Evolutionary conservation across 2,329 filamentous ascomycete genomes (phyloP).

Genomic region (Rasamsonia emersonii): DNA sequence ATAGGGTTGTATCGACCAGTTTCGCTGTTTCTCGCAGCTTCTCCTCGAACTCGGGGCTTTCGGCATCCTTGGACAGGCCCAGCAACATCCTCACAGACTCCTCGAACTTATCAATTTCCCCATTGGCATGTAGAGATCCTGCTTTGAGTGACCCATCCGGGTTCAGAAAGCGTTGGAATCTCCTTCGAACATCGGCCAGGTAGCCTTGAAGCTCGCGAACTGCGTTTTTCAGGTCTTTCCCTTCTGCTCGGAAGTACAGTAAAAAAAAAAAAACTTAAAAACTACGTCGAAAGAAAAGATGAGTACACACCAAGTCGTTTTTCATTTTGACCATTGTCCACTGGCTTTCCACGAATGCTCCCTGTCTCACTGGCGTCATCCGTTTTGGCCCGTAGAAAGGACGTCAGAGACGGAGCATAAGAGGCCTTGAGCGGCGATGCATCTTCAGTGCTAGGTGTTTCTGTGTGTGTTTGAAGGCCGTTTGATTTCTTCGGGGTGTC

Average conservation of each 20-base stretch:
- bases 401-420: constrained; percentile 30
- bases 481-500: constrained; percentile 18
- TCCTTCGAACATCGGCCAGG: constrained; percentile 70
- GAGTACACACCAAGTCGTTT: constrained; percentile 21
- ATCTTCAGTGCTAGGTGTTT: constrained; percentile 20
- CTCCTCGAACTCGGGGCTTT: constrained; percentile 53
- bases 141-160: constrained; percentile 45
- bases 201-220: constrained; percentile 79
- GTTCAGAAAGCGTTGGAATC: constrained; percentile 53
- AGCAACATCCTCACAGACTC: constrained; percentile 39
- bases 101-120: constrained; percentile 31
- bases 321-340: constrained; percentile 18
- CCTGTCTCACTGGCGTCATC: constrained; percentile 33
- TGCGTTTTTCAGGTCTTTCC: constrained; percentile 74
- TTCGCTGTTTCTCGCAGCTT: constrained; percentile 69
- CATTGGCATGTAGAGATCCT: constrained; percentile 20
- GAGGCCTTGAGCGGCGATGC: constrained; percentile 16
- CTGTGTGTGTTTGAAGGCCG: constrained; percentile 18
- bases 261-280: constrained; percentile 7
- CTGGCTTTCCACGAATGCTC: constrained; percentile 26
- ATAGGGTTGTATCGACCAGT: constrained; percentile 87
- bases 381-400: constrained; percentile 25
- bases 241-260: constrained; percentile 45
- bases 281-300: constrained; percentile 1
- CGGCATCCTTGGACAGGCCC: constrained; percentile 42